Conservation (phyloP, 73 alveolate species). For the Tetrahymena malaccensis region DNA sequence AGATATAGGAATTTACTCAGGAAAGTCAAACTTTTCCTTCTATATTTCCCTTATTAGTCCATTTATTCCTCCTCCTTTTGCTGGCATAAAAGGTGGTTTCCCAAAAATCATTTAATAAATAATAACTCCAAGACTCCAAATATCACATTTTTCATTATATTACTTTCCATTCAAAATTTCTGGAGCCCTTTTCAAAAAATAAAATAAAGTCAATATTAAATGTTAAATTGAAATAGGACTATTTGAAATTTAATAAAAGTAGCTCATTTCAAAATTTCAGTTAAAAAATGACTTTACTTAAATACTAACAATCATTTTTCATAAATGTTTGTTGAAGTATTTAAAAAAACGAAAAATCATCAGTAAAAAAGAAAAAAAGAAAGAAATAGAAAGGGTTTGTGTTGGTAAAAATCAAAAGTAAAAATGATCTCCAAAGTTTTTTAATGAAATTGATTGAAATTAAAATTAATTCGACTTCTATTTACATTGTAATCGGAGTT, state of each 20-base stretch:
- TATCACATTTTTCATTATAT: slow-evolving; percentile 40
- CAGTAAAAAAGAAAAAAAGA: not conserved
- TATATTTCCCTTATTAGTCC: slow-evolving; percentile 13
- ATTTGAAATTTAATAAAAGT: not conserved
- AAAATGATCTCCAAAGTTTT: not conserved
- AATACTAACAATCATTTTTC: not conserved
- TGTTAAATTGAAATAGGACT: not conserved
- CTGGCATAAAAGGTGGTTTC: slow-evolving; percentile 34
- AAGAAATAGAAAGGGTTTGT: not conserved
- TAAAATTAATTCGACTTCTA: too few relatives aligned
- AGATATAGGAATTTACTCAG: not conserved
- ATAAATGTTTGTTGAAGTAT: not conserved
- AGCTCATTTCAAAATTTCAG: not conserved
- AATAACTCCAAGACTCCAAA: slow-evolving; percentile 39
- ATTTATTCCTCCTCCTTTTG: slow-evolving; percentile 29
- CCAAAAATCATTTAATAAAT: slow-evolving; percentile 32
- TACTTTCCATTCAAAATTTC: slow-evolving; percentile 25
- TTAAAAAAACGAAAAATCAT: not conserved
- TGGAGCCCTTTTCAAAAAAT: slow-evolving; percentile 10
- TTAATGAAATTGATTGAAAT: too few relatives aligned
- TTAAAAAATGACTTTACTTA: not conserved
- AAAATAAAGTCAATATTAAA: not conserved
- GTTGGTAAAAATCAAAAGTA: not conserved
- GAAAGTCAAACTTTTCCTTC: not conserved
- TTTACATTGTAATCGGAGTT: slow-evolving; percentile 29